Evolutionary conservation across 169 alveolate genomes (phyloP).

Genomic region (Eimeria sp.): DNA sequence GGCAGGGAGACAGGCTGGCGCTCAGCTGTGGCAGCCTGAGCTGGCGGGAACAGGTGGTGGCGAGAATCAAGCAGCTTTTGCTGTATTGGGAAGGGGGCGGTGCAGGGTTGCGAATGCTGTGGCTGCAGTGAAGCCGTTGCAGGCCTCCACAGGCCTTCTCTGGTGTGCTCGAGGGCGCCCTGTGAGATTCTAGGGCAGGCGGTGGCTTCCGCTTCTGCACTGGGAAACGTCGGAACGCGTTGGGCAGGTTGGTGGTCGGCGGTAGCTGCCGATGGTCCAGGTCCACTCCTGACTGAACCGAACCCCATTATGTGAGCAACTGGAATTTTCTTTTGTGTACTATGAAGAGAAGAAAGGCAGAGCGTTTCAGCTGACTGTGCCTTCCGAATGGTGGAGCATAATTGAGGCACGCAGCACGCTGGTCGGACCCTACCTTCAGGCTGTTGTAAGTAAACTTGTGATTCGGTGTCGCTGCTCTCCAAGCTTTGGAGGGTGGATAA

Average conservation of each 20-base stretch:
- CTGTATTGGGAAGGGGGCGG: neutral
- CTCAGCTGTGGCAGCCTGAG: neutral
- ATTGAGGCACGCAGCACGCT: slow-evolving; percentile 1
- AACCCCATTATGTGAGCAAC: neutral
- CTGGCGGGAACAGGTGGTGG: slow-evolving; percentile 12
- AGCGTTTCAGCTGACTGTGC: neutral
- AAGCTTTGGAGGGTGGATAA: neutral
- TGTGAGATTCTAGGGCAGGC: neutral
- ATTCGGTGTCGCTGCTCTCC: neutral
- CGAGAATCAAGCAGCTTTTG: slow-evolving; percentile 3
- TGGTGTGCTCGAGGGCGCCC: neutral
- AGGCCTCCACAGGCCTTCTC: neutral
- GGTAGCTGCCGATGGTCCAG: neutral
- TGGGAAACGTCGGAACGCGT: neutral
- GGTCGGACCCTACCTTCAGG: neutral
- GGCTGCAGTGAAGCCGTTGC: neutral
- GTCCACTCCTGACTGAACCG: neutral
- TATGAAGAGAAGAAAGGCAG: neutral
- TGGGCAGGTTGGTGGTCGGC: neutral
- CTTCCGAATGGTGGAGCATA: slow-evolving; percentile 5
- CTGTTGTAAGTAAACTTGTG: slow-evolving; percentile 11
- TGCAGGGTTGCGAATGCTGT: neutral
- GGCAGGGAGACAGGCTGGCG: slow-evolving; percentile 8
- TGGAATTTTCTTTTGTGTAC: slow-evolving; percentile 13
- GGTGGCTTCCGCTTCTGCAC: neutral